These are phyloP conservation scores for Aspergillus funiculosus DNA, from an alignment of 495 filamentous ascomycete genomes.

Conservation along the genomic window DNA sequence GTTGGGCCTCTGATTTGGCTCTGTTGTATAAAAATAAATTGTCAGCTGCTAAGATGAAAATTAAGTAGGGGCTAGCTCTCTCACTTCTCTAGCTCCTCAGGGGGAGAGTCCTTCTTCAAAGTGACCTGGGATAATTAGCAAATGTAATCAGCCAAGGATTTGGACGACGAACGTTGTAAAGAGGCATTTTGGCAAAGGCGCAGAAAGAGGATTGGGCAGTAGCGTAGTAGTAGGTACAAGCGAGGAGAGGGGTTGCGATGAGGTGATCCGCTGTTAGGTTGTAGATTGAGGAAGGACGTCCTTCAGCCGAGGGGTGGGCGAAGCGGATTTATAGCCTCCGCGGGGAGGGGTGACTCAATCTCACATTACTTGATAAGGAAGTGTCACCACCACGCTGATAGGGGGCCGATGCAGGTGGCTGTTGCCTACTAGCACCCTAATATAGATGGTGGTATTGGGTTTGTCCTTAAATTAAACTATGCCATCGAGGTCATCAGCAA, in stretches of 20 bases:
- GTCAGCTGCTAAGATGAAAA: background rate
- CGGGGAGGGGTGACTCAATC: slow-evolving; percentile 13
- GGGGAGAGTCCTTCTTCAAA: slow-evolving; percentile 58
- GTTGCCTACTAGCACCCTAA: too few species aligned
- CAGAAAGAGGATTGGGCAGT: slow-evolving; percentile 3
- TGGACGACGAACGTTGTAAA: slow-evolving; percentile 57
- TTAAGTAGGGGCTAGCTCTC: slow-evolving; percentile 9
- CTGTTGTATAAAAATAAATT: slow-evolving; percentile 32
- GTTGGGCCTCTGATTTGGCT: slow-evolving; percentile 62
- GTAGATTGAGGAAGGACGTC: slow-evolving; percentile 3
- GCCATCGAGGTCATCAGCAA: too few species aligned
- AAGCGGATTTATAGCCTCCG: slow-evolving; percentile 7
- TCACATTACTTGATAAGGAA: slow-evolving; percentile 11
- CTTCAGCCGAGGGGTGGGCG: slow-evolving; percentile 9
- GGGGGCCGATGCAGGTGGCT: too few species aligned
- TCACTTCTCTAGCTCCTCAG: slow-evolving; percentile 59
- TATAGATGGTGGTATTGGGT: too few species aligned
- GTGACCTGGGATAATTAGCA: slow-evolving; percentile 57
- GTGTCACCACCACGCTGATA: too few species aligned
- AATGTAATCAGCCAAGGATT: background rate
- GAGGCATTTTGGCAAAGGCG: slow-evolving; percentile 51
- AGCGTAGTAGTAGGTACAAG: background rate
- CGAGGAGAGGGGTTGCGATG: background rate
- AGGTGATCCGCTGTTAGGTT: background rate
- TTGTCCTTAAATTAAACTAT: too few species aligned